These are phyloP conservation scores for Tylopilus sp. DNA, from an alignment of 1,284 basidiomycete species.

Conservation along the genomic window DNA sequence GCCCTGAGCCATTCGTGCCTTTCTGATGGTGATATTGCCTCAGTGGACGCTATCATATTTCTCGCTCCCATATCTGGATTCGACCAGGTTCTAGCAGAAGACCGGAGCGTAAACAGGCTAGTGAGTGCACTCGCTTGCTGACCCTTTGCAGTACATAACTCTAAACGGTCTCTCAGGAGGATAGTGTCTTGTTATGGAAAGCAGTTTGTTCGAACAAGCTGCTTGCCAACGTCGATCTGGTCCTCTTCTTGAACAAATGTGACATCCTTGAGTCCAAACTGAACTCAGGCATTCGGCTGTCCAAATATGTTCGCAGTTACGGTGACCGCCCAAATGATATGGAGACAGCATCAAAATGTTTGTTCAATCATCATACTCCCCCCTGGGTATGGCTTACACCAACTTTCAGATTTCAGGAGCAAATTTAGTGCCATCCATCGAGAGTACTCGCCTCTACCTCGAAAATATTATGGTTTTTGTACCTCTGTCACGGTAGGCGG, in stretches of 20 bases:
- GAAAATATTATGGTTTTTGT: conserved; percentile 77
- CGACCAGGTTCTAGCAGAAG: conserved; percentile 71
- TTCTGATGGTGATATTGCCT: background rate
- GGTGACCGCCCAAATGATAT: conserved; percentile 69
- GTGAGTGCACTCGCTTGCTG: conserved; percentile 37
- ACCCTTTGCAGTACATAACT: conserved; percentile 1
- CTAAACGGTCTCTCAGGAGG: conserved; percentile 48
- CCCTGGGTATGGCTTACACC: background rate
- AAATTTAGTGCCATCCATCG: conserved; percentile 77
- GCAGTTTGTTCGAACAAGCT: conserved; percentile 71
- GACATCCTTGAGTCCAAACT: conserved; percentile 70
- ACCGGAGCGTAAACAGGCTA: conserved; percentile 65
- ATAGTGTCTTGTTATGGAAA: conserved; percentile 78
- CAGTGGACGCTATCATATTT: conserved; percentile 75
- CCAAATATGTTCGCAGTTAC: conserved; percentile 71
- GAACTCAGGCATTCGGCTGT: conserved; percentile 53
- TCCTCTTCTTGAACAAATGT: conserved; percentile 79
- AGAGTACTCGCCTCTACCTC: conserved; percentile 68
- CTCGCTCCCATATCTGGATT: conserved; percentile 77
- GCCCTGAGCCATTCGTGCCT: conserved; percentile 2
- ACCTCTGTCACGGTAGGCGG: conserved; percentile 65
- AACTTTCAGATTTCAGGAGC: conserved; percentile 57
- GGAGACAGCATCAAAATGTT: conserved; percentile 68
- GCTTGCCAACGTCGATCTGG: conserved; percentile 65
- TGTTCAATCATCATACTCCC: conserved; percentile 15